phyloP scores from a whole-genome alignment of 768 basidiomycete genomes.

The Mycena amicta region DNA sequence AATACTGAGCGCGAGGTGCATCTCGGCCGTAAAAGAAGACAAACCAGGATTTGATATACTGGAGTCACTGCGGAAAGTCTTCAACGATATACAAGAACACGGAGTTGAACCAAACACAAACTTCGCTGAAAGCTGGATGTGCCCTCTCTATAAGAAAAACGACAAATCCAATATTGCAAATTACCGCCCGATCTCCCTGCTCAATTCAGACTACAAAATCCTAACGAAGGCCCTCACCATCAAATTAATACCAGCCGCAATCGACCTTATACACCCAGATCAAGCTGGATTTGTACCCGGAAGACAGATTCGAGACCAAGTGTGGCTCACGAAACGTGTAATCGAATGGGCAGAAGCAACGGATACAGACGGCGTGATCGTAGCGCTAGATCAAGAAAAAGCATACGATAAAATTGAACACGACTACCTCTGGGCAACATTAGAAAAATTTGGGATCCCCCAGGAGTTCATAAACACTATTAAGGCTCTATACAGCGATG shows the following conservation, averaged over 20 bases:
- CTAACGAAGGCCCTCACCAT: not conserved
- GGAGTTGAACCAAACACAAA: not conserved
- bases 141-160: not conserved
- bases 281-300: not conserved
- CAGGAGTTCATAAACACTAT: not conserved
- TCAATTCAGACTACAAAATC: not conserved
- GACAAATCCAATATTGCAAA: not conserved
- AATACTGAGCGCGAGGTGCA: not conserved
- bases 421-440: not conserved
- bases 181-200: not conserved
- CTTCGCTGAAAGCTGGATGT: not conserved
- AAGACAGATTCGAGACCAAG: not conserved
- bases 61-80: not conserved
- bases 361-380: not conserved
- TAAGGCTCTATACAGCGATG: not conserved
- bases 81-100: not conserved
- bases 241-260: not conserved
- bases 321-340: not conserved
- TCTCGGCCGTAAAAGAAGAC: not conserved
- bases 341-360: not conserved
- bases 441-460: not conserved
- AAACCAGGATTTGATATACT: not conserved
- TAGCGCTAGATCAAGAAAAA: not conserved
- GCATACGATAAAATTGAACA: not conserved
- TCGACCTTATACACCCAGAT: not conserved